phyloP scores from a whole-genome alignment of 2,329 filamentous ascomycete species.

The Gaeumannomyces tritici region DNA sequence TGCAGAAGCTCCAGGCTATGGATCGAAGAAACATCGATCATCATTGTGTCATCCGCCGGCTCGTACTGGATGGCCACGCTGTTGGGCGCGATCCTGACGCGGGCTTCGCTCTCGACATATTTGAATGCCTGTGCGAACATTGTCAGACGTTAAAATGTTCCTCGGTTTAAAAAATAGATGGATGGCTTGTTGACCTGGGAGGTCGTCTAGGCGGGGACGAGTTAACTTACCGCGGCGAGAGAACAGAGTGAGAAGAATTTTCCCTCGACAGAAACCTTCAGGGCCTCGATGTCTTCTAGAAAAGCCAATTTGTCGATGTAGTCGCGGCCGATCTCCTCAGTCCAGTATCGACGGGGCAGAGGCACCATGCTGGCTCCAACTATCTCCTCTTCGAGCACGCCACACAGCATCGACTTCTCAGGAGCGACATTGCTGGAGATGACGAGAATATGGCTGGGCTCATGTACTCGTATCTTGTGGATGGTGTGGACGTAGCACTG shows the following conservation, averaged over 20 bases:
- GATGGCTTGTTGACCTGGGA: not conserved
- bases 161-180: not conserved
- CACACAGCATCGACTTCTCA: slow-evolving; percentile 62
- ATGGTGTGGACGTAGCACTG: slow-evolving; percentile 85
- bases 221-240: slow-evolving; percentile 63
- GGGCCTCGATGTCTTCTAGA: slow-evolving; percentile 66
- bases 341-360: slow-evolving; percentile 75
- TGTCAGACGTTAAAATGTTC: too few relatives aligned
- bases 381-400: slow-evolving; percentile 64
- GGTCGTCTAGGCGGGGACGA: too few relatives aligned
- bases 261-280: slow-evolving; percentile 70
- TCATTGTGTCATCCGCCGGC: slow-evolving; percentile 85
- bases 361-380: slow-evolving; percentile 50
- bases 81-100: slow-evolving; percentile 61
- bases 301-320: slow-evolving; percentile 75
- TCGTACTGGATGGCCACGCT: slow-evolving; percentile 81
- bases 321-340: slow-evolving; percentile 66
- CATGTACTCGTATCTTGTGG: slow-evolving; percentile 75
- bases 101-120: slow-evolving; percentile 64
- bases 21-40: slow-evolving; percentile 86
- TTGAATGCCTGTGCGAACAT: slow-evolving; percentile 54
- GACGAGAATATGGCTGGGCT: slow-evolving; percentile 72
- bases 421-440: slow-evolving; percentile 61
- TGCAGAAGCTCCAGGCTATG: slow-evolving; percentile 83
- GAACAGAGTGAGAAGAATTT: slow-evolving; percentile 82